Percentiles rank a stretch among this genome's conserved stretches.
Evolutionary conservation across 1,139 yeast species (phyloP).

Genomic region (Taiozyma sp.): DNA sequence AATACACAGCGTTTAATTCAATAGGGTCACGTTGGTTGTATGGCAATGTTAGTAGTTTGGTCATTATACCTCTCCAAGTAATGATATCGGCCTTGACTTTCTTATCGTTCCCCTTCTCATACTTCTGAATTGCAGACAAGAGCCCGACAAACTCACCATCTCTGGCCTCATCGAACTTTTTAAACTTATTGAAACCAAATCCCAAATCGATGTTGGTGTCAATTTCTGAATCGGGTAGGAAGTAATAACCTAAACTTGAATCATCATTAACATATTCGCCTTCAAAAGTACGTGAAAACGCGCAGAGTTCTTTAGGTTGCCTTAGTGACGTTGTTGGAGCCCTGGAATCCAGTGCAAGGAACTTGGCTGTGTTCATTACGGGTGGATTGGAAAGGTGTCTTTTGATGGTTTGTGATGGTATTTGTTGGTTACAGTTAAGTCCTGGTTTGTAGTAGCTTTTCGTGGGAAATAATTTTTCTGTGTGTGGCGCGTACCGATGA

Average conservation of each 20-base stretch:
- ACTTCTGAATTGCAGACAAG: constrained; percentile 46
- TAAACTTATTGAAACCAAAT: constrained; percentile 58
- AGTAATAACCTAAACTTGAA: constrained; percentile 58
- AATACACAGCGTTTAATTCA: constrained; percentile 55
- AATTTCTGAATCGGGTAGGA: constrained; percentile 66
- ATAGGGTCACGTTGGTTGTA: constrained; percentile 53
- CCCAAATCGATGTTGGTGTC: constrained; percentile 54
- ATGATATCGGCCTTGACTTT: constrained; percentile 61
- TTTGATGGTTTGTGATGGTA: too few relatives aligned
- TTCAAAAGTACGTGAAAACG: constrained; percentile 49
- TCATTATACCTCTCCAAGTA: constrained; percentile 82
- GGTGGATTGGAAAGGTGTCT: not conserved
- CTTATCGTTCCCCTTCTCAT: constrained; percentile 47
- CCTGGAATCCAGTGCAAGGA: constrained; percentile 42
- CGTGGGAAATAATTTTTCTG: too few relatives aligned
- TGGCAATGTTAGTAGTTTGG: constrained; percentile 61
- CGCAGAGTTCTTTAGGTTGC: constrained; percentile 70
- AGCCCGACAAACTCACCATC: constrained; percentile 58
- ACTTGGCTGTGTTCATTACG: constrained; percentile 8
- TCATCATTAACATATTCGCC: constrained; percentile 46
- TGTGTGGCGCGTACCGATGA: not conserved
- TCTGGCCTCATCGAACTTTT: constrained; percentile 46
- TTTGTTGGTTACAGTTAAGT: not conserved
- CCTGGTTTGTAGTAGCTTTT: too few relatives aligned
- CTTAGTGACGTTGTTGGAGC: constrained; percentile 52